Base-by-base conservation (phyloP, 345 rosid species). In the Eucalyptus tenuipes region DNA sequence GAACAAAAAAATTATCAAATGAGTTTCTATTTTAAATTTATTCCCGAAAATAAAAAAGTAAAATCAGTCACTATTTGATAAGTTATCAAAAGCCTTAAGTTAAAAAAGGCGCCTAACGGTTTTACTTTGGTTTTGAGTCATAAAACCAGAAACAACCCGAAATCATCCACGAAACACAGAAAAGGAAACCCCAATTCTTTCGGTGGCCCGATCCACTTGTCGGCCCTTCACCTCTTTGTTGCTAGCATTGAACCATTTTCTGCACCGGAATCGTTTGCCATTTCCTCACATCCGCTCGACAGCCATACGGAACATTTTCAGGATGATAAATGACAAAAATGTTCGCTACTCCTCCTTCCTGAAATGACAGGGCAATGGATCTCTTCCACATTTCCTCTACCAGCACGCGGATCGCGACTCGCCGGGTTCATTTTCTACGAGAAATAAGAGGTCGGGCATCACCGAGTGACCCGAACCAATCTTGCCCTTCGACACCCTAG, bases 1-100 rank as follows among this genome's bases (percentile, higher is more conserved):
- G 1, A 50, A 52, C 0, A 52, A 52, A 52, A 52, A 18, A 0
- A 1, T 52, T 52, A 52, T 52, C 4, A 52, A 52, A 52, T 0
- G 4, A 3, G 17, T 52, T 50, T 50, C 2, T 52, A 18, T 52
- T 50, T 7, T 18, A 50, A 50, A 50, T 6, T 0, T 16, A 16
- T 6, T 16, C 3, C 4, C 0, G 0, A 2, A 52, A 2, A 52
- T 18, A 7, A 52, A 18, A 52, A 18, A 52, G 7, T 18, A 52
- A 1, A 52, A 52, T 18, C 1, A 4, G 7, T 20, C 57, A 3
- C 57, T 52, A 52, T 7, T 7, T 18, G 24, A 4, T 52, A 18
- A 52, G 10, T 52, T 18, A 52, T 4, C 3, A 52, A 52, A 22
- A 22, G 16, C 2, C 57, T 2, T 2, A 71, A 37, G 44, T 71